These are phyloP conservation scores for Tolypocladium amazonense DNA, from an alignment of 2,329 filamentous ascomycete genomes.

Conservation along the genomic window DNA sequence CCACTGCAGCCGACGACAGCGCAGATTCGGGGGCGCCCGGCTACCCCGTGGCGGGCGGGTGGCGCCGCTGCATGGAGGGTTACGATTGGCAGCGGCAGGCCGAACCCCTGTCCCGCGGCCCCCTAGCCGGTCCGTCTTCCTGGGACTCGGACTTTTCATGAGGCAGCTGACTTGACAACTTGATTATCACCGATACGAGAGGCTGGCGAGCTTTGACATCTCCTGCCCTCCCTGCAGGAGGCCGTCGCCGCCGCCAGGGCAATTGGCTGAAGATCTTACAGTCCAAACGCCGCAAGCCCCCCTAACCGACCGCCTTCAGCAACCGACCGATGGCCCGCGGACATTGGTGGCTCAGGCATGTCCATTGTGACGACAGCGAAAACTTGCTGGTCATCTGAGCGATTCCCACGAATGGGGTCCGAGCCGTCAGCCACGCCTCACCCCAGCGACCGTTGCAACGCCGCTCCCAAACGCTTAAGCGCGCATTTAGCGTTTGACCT, in stretches of 20 bases:
- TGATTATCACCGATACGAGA: not conserved
- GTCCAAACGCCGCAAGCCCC: not conserved
- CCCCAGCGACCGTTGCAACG: not conserved
- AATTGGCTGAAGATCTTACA: not conserved
- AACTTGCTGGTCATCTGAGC: conserved; percentile 4
- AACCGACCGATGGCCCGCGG: not conserved
- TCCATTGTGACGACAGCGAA: not conserved
- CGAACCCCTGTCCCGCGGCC: conserved; percentile 3
- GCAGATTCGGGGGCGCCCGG: not conserved
- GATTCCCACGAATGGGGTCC: conserved; percentile 1
- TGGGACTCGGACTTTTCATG: conserved; percentile 3
- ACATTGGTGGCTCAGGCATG: not conserved
- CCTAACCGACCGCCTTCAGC: not conserved
- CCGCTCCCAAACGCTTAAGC: not conserved
- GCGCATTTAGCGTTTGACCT: not conserved
- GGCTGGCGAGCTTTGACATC: not conserved
- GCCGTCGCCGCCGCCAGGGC: not conserved
- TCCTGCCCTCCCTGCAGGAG: not conserved
- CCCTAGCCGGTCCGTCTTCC: not conserved
- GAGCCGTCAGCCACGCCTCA: not conserved
- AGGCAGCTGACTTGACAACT: not conserved
- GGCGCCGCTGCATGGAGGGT: not conserved
- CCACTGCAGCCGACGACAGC: not conserved
- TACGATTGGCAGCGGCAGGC: conserved; percentile 2
- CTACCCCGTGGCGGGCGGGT: not conserved